These are phyloP conservation scores for Austroboletus olivaceoglutinosus DNA, from an alignment of 1,284 basidiomycete species.

Conservation along the genomic window DNA sequence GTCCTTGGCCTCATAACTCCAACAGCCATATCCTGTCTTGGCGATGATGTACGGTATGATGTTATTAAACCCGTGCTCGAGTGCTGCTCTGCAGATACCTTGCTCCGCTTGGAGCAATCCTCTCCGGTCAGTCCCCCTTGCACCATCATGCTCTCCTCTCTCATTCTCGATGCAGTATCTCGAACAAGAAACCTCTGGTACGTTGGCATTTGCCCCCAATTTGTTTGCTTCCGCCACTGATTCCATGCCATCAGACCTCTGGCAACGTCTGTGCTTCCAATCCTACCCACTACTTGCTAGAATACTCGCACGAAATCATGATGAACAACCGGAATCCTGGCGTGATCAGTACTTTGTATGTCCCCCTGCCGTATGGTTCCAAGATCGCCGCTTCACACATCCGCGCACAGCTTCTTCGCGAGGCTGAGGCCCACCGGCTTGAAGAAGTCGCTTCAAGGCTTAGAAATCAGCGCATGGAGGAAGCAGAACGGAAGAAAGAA, in stretches of 20 bases:
- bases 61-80: constrained; percentile 70
- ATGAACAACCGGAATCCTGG: constrained; percentile 59
- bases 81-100: constrained; percentile 65
- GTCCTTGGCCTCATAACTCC: constrained; percentile 6
- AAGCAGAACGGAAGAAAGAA: constrained; percentile 68
- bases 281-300: constrained; percentile 54
- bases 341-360: constrained; percentile 66
- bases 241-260: constrained; percentile 51
- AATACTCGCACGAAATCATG: constrained; percentile 24
- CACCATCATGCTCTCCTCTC: constrained; percentile 10
- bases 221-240: constrained; percentile 5
- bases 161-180: constrained; percentile 47
- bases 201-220: constrained; percentile 17
- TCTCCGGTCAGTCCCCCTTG: constrained; percentile 56
- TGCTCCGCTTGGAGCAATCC: constrained; percentile 61
- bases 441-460: constrained; percentile 59
- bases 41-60: constrained; percentile 56
- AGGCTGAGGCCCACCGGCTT: constrained; percentile 56
- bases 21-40: constrained; percentile 56
- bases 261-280: constrained; percentile 62
- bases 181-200: constrained; percentile 57
- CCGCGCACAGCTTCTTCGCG: constrained; percentile 46
- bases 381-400: constrained; percentile 7
- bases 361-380: background rate
- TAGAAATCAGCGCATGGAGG: constrained; percentile 61